Base-by-base conservation (phyloP, 331 rosid genomes). In the Pyracantha coccinea region DNA sequence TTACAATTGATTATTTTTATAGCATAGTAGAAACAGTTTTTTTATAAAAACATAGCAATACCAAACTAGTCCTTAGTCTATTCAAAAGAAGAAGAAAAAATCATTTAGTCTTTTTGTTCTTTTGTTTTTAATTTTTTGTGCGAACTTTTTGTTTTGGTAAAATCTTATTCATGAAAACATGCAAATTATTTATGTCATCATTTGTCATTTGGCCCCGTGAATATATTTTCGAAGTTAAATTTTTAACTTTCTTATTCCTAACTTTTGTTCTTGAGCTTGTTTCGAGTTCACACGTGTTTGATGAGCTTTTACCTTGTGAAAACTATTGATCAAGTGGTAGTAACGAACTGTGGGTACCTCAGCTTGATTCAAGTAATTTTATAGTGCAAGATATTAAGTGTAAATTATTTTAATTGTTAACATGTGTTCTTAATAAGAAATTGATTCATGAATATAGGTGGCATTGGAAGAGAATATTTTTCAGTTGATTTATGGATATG, bases 11-110 rank as follows among this genome's bases (percentile, higher is more conserved):
- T 32, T 32, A 32, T 32, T 6, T 32, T 32, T 32, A 32, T 8
- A 32, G 8, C 11, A 33, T 1, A 33, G 0, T 3, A 2, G 11
- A 33, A 33, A 0, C 11, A 33, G 0, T 8, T 28, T 28, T 28
- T 28, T 28, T 2, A 28, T n/a, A 28, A 28, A 28, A 28, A 4
- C 29, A 28, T 3, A 2, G 4, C 3, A 28, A 28, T 28, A 28
- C 29, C 29, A 28, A 28, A 28, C 29, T 28, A 28, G 29, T 3
- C 29, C 29, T 33, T 17, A 50, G 62, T 50, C 73, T 24, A 38
- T 38, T 38, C 45, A 10, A 38, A 38, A 38, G 45, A 38, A 38
- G n/a, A n/a, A n/a, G n/a, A 10, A 33, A 32, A 38, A 38, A 38
- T 38, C 4, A 38, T 38, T 38, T 10, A 38, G 45, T 3, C 45